phyloP scores from a whole-genome alignment of 805 yeast species.

The Kazachstania taianensis region DNA sequence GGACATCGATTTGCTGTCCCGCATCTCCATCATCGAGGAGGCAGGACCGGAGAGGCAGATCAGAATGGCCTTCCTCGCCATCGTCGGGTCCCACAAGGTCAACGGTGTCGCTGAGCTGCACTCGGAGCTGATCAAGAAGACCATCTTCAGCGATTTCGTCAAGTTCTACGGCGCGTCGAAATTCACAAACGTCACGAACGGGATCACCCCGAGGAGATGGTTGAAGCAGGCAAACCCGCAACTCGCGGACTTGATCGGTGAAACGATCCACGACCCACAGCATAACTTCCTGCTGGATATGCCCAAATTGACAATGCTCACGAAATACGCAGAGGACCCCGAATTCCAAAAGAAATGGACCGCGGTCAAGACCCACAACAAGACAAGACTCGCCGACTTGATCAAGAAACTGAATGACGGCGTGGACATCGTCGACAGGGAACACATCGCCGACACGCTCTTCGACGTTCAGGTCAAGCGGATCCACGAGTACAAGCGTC shows the following conservation, averaged over 20 bases:
- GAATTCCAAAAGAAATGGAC: constrained; percentile 65
- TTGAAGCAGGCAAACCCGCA: constrained; percentile 85
- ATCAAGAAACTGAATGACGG: constrained; percentile 53
- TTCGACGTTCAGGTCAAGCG: constrained; percentile 92
- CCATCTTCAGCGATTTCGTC: constrained; percentile 86
- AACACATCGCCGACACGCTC: constrained; percentile 44
- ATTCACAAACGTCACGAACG: constrained; percentile 88
- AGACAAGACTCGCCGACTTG: constrained; percentile 53
- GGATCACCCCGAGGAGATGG: constrained; percentile 96
- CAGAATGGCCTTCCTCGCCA: constrained; percentile 86
- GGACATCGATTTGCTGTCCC: constrained; percentile 48
- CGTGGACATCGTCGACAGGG: constrained; percentile 48
- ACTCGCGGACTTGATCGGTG: constrained; percentile 61
- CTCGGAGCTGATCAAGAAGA: constrained; percentile 80
- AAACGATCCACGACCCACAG: constrained; percentile 48
- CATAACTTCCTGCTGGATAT: constrained; percentile 62
- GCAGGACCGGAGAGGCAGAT: constrained; percentile 56
- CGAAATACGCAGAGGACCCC: constrained; percentile 54
- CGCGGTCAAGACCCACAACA: constrained; percentile 58
- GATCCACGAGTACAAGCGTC: constrained; percentile 93
- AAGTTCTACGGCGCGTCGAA: constrained; percentile 69
- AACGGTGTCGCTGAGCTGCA: constrained; percentile 95
- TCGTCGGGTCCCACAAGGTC: constrained; percentile 85
- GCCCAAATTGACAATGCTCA: constrained; percentile 54
- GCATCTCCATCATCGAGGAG: constrained; percentile 83